Base-by-base conservation (phyloP, 345 rosid genomes). In the Camelina hispida region DNA sequence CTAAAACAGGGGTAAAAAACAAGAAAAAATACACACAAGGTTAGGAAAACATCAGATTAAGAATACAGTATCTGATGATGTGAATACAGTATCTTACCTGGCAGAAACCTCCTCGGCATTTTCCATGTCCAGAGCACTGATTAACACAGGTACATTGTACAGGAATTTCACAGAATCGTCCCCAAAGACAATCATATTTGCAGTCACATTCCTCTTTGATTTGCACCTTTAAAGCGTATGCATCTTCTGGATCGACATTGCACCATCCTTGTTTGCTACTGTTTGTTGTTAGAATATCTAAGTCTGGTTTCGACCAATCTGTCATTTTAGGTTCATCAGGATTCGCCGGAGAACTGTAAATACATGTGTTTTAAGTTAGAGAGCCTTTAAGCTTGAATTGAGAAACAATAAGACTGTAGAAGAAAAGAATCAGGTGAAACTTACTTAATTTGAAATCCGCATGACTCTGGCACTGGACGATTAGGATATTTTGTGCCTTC, bases 401-500 rank as follows among this genome's bases (percentile, higher is more conserved):
- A 61, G 37, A 42, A 68, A 37, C 30, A 57, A 6, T 25, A 6
- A 56, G 48, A 28, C 44, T 44, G 32, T 6, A 35, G 25, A 61
- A 35, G 59, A 44, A 28, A 40, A 79, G 28, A 68, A 20, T 40
- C 40, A 64, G 35, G 69, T 47, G 54, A 59, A 43, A 68, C 91
- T 86, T 84, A 87, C 99, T 80, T 86, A 34, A 82, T 28, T 56
- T 86, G 89, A 80, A 94, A 94, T 48, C 98, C 97, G 74, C 97
- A 94, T 28, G 88, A 69, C 84, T 94, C 99, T 37, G 99, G 85
- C 54, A 73, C 87, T 18, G 99, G 99, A 60, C 99, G 95, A 72
- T 87, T 87, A 58, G 99, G 99, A 80, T 92, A 95, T 67, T 87
- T 95, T 57, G 97, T 90, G 84, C 97, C 96, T 85, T 89, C 96